Conservation (phyloP, 257 asterid species). For the Nicotiana tomentosiformis region DNA sequence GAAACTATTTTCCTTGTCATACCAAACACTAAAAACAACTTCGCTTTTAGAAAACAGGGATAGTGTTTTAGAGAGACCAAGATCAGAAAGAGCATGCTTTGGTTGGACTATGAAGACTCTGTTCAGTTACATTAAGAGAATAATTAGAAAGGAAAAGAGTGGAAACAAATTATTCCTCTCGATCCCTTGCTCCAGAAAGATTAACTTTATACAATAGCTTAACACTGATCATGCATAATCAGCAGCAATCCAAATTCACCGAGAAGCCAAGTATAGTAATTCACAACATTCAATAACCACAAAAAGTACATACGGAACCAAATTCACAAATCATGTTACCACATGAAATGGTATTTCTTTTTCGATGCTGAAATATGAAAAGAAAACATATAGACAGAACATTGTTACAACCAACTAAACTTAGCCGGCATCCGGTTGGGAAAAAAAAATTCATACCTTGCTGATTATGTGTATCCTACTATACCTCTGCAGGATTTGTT, state of each 20-base stretch:
- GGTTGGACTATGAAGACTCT: too few relatives aligned
- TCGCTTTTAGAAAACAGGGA: background rate
- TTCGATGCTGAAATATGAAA: background rate
- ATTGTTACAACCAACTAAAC: too few relatives aligned
- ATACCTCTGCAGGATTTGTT: background rate
- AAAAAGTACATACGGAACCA: background rate
- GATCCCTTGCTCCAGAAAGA: too few relatives aligned
- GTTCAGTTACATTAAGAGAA: too few relatives aligned
- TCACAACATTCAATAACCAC: background rate
- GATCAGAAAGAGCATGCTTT: too few relatives aligned
- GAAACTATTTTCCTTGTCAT: background rate
- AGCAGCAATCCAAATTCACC: too few relatives aligned
- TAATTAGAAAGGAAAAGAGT: too few relatives aligned
- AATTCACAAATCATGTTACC: background rate
- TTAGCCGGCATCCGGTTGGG: too few relatives aligned
- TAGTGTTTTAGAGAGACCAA: background rate
- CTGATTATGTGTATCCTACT: background rate
- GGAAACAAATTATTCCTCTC: too few relatives aligned
- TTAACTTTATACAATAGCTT: too few relatives aligned
- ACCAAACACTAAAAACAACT: background rate
- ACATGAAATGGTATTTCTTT: background rate
- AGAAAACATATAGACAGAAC: background rate
- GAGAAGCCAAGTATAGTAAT: too few relatives aligned
- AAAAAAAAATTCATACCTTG: background rate
- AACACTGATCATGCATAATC: too few relatives aligned